Percentiles rank a stretch among this genome's conserved stretches.
These are phyloP conservation scores for Microdochium paspali DNA, from an alignment of 2,329 filamentous ascomycete genomes.

Conservation along the genomic window DNA sequence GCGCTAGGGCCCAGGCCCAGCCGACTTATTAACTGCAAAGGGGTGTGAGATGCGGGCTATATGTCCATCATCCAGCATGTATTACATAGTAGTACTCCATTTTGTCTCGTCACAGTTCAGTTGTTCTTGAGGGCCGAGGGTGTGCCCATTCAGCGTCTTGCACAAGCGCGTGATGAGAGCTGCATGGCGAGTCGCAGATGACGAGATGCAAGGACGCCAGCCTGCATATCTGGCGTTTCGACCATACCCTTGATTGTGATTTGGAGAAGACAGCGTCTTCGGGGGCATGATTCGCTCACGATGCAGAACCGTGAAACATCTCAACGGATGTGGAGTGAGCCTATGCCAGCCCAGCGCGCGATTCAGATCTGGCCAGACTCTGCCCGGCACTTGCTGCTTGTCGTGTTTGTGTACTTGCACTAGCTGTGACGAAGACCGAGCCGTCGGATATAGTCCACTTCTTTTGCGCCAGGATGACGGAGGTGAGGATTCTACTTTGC, in stretches of 20 bases:
- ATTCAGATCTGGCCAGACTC: not conserved
- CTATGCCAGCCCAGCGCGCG: not conserved
- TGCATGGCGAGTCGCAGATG: not conserved
- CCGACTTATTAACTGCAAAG: not conserved
- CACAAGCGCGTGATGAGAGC: too few species aligned
- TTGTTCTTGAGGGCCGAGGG: too few species aligned
- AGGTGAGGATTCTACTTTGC: too few species aligned
- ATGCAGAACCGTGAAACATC: not conserved
- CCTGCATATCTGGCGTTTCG: not conserved
- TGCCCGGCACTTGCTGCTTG: not conserved
- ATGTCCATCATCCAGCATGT: too few species aligned
- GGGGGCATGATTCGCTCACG: not conserved
- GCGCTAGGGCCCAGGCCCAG: not conserved
- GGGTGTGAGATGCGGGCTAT: too few species aligned
- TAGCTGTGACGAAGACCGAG: too few species aligned
- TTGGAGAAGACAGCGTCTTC: not conserved
- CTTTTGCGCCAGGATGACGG: too few species aligned
- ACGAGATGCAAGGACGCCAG: not conserved
- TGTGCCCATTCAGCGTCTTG: too few species aligned
- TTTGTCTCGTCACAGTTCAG: too few species aligned
- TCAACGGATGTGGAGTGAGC: not conserved
- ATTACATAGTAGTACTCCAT: too few species aligned
- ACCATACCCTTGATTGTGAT: not conserved
- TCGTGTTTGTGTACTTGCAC: too few species aligned
- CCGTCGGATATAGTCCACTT: too few species aligned